Conservation (phyloP, 805 yeast species). For the Yarrowia keelungensis region DNA sequence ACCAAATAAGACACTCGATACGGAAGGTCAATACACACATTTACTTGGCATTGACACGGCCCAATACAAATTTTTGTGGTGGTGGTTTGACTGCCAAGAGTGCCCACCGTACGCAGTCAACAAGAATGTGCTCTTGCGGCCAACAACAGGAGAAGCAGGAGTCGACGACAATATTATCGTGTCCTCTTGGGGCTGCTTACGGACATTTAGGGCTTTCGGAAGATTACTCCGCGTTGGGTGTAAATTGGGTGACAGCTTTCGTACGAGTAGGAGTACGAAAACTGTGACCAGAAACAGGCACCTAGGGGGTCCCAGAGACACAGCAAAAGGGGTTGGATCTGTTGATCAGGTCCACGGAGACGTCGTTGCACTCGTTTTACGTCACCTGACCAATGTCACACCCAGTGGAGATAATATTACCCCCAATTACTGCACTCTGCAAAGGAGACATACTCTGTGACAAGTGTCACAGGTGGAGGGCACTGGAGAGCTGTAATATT, state of each 20-base stretch:
- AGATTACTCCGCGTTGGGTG: background rate
- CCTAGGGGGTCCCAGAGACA: too few species aligned
- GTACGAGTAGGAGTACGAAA: too few species aligned
- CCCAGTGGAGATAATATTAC: too few species aligned
- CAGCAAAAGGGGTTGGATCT: too few species aligned
- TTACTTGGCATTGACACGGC: background rate
- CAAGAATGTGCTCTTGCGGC: background rate
- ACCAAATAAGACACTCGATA: background rate
- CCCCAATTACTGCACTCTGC: background rate
- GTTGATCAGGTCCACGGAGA: too few species aligned
- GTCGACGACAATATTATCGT: slow-evolving; percentile 2
- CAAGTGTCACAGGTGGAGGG: background rate
- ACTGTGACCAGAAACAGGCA: too few species aligned
- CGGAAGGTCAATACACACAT: background rate
- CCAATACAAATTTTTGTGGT: too few species aligned
- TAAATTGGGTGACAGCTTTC: too few species aligned
- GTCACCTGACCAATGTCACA: too few species aligned
- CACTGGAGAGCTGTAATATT: too few species aligned
- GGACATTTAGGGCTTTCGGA: background rate
- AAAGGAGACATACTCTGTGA: background rate
- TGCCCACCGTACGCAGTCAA: background rate
- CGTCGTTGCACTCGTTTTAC: too few species aligned
- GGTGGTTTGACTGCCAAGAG: background rate
- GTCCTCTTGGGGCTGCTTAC: background rate
- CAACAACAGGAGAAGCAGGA: background rate